A percentile compares a stretch with the other conserved stretches of the same genome.
phyloP scores from a whole-genome alignment of 495 filamentous ascomycete genomes.

The Talaromyces thailandensis region DNA sequence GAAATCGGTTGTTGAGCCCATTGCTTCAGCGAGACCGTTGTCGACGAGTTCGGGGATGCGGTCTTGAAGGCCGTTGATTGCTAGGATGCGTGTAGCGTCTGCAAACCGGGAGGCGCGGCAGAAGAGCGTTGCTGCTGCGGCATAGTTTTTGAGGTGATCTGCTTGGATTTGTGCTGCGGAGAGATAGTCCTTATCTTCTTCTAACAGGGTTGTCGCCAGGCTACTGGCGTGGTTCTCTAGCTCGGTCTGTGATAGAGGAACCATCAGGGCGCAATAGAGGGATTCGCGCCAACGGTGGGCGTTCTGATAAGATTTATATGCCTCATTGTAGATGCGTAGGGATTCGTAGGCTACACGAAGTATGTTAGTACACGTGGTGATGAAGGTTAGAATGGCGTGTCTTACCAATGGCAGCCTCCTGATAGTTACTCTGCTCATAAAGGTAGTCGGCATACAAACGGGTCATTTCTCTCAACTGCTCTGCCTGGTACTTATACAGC shows the following conservation, averaged over 20 bases:
- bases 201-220: slow-evolving; percentile 63
- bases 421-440: slow-evolving; percentile 60
- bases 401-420: slow-evolving; percentile 69
- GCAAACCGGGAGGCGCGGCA: slow-evolving; percentile 81
- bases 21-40: slow-evolving; percentile 63
- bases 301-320: slow-evolving; percentile 68
- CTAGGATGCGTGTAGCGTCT: slow-evolving; percentile 67
- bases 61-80: slow-evolving; percentile 35
- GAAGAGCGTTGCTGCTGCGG: slow-evolving; percentile 55
- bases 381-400: not conserved
- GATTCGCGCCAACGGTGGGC: slow-evolving; percentile 89
- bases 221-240: slow-evolving; percentile 53
- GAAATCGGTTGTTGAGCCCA: slow-evolving; percentile 73
- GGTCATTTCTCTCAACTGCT: slow-evolving; percentile 53
- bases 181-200: slow-evolving; percentile 77
- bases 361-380: not conserved
- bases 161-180: slow-evolving; percentile 71
- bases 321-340: slow-evolving; percentile 58
- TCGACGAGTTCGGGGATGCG: slow-evolving; percentile 57
- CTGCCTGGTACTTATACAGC: slow-evolving; percentile 72
- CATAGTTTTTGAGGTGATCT: slow-evolving; percentile 67
- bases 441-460: slow-evolving; percentile 72
- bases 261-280: slow-evolving; percentile 64
- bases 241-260: slow-evolving; percentile 46
- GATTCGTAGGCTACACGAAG: slow-evolving; percentile 64